Conservation (phyloP, 768 basidiomycete species). For the Russula emetica region DNA sequence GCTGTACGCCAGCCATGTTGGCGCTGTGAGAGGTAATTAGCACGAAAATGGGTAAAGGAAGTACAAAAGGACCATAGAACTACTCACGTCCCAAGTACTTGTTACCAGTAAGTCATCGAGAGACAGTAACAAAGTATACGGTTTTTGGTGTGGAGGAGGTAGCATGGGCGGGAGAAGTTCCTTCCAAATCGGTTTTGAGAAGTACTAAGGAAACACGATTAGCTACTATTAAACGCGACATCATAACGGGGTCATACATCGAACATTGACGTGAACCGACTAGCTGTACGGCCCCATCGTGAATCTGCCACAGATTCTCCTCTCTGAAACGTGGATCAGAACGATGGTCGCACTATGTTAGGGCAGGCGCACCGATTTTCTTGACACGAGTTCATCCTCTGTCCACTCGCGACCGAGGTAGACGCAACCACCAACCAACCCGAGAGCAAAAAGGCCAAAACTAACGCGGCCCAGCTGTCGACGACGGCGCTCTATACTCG, state of each 20-base stretch:
- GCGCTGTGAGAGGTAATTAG: slow-evolving; percentile 46
- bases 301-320: slow-evolving; percentile 56
- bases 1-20: slow-evolving; percentile 96
- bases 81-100: slow-evolving; percentile 92
- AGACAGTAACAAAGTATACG: slow-evolving; percentile 87
- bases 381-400: slow-evolving; percentile 58
- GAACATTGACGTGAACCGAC: slow-evolving; percentile 60
- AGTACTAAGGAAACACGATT: slow-evolving; percentile 50
- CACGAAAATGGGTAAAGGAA: not conserved
- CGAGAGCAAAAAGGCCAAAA: slow-evolving; percentile 51
- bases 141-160: slow-evolving; percentile 78
- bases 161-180: slow-evolving; percentile 87
- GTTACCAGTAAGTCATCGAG: slow-evolving; percentile 89
- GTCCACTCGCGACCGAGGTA: slow-evolving; percentile 81
- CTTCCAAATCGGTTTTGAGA: slow-evolving; percentile 90
- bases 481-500: slow-evolving; percentile 71
- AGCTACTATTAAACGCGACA: not conserved
- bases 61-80: not conserved
- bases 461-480: slow-evolving; percentile 52
- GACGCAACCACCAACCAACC: slow-evolving; percentile 51
- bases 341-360: slow-evolving; percentile 2
- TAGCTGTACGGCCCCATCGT: slow-evolving; percentile 59
- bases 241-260: slow-evolving; percentile 47
- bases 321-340: slow-evolving; percentile 38
- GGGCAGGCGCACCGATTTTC: slow-evolving; percentile 51